Base-by-base conservation (phyloP, 106 monocot genomes). In the Dendrobium chrysotoxum region DNA sequence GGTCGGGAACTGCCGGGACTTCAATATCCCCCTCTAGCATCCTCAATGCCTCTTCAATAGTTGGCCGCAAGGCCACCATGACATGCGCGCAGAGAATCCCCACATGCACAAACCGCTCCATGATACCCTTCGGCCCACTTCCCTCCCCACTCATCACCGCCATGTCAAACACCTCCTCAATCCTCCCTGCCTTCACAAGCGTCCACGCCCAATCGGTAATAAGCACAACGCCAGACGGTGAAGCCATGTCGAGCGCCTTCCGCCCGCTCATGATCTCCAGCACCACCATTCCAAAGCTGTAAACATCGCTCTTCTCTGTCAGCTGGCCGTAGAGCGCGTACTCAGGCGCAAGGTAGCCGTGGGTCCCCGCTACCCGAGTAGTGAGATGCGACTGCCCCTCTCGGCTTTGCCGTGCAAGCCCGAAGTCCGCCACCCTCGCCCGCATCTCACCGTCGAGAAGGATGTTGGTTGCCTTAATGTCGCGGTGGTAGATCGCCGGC, bases 281-380 rank as follows among this genome's bases (percentile, higher is more conserved):
- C 55, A 93, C 45, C 16, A 90, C 73, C 31, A 93, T 88, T 21
- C 92, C 92, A 47, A 96, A 96, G 88, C 96, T 94, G 75, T 96
- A 96, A 6, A 96, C 96, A 40, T 96, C 96, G 82, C 96, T 96
- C 83, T 92, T 96, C 86, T 93, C 96, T 5, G 96, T 96, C 47
- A 96, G 83, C 86, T 96, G 96, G 44, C 96, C 96, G 68, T 93
- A 96, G 40, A 96, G 83, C 0, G 96, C 96, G 77, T 96, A 96
- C 88, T 96, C 95, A 35, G 90, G 95, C 1, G 95, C 88, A 7
- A 92, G 80, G 82, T 95, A 95, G 15, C 95, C 95, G 75, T 89
- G 82, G 11, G 95, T 95, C 3, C 95, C 95, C 11, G 92, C 95
- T 0, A 95, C 90, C 23, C 90, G 57, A 4, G 92, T 92, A 20